These are phyloP conservation scores for Ulvella scutata DNA, from an alignment of 139 green algal genomes.

Conservation along the genomic window DNA sequence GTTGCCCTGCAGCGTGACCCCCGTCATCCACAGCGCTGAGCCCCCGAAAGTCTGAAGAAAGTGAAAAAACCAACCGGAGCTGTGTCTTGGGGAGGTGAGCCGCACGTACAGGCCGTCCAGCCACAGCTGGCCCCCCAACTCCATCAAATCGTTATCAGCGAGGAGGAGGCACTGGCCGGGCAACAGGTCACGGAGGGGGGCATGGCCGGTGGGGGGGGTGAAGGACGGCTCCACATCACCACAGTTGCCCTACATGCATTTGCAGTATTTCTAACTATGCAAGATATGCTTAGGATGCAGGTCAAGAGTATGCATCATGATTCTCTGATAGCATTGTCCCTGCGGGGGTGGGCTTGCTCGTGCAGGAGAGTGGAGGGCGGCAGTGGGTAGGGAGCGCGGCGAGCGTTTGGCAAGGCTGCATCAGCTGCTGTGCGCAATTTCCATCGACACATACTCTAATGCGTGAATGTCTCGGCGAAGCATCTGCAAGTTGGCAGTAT, in stretches of 20 bases:
- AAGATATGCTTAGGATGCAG: background rate
- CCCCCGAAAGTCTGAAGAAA: no score
- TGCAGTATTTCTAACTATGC: background rate
- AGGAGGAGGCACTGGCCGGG: background rate
- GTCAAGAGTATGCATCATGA: background rate
- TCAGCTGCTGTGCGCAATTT: background rate
- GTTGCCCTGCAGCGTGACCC: background rate
- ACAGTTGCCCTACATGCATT: background rate
- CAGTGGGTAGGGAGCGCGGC: background rate
- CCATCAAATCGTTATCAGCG: background rate
- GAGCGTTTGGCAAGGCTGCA: background rate
- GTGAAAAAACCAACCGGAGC: background rate
- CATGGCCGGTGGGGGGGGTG: no score
- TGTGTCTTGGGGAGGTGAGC: background rate
- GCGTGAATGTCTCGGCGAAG: background rate
- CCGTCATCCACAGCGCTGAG: background rate
- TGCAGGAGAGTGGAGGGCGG: no score
- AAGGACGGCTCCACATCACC: background rate
- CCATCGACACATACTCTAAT: background rate
- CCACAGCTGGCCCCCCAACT: background rate
- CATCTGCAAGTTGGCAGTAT: background rate
- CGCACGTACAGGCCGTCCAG: background rate
- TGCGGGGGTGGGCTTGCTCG: no score
- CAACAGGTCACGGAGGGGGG: background rate
- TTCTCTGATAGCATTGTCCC: background rate